These are phyloP conservation scores for Pseudopyrenochaeta lycopersici DNA, from an alignment of 2,329 filamentous ascomycete species.

Conservation along the genomic window DNA sequence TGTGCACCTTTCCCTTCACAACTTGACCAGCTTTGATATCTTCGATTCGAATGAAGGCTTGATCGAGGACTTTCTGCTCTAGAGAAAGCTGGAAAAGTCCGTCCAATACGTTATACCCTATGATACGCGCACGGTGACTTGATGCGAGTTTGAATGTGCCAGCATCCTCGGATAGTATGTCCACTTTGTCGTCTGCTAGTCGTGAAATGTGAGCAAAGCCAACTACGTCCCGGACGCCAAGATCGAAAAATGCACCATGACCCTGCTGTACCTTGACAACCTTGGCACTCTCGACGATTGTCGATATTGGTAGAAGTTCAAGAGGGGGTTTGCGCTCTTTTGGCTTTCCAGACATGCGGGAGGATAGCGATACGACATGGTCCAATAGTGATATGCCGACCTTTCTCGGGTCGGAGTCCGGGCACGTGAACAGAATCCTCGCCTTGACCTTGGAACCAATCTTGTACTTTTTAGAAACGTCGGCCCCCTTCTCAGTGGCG, in stretches of 20 bases:
- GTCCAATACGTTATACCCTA: conserved; percentile 88
- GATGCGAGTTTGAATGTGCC: conserved; percentile 83
- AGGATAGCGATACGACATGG: conserved; percentile 76
- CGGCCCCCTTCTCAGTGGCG: conserved; percentile 71
- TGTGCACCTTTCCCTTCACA: conserved; percentile 84
- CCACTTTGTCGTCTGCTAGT: conserved; percentile 88
- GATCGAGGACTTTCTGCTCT: conserved; percentile 81
- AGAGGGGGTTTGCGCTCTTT: conserved; percentile 63
- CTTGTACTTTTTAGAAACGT: conserved; percentile 81
- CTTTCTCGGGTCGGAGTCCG: conserved; percentile 79
- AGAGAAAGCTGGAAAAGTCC: conserved; percentile 86
- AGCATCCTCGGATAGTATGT: conserved; percentile 77
- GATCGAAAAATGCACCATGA: conserved; percentile 81
- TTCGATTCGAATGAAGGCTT: conserved; percentile 89
- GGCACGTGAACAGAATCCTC: conserved; percentile 88
- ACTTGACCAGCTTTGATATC: conserved; percentile 84
- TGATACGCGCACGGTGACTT: conserved; percentile 79
- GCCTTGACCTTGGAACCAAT: conserved; percentile 84
- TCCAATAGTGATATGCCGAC: conserved; percentile 87
- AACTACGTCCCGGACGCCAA: conserved; percentile 72
- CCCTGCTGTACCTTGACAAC: conserved; percentile 81
- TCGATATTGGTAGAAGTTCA: conserved; percentile 73
- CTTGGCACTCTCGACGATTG: conserved; percentile 78
- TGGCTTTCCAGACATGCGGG: conserved; percentile 46
- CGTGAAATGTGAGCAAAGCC: conserved; percentile 96